Evolutionary conservation across 768 basidiomycete genomes (phyloP).

Genomic region (Mrakia frigida): DNA sequence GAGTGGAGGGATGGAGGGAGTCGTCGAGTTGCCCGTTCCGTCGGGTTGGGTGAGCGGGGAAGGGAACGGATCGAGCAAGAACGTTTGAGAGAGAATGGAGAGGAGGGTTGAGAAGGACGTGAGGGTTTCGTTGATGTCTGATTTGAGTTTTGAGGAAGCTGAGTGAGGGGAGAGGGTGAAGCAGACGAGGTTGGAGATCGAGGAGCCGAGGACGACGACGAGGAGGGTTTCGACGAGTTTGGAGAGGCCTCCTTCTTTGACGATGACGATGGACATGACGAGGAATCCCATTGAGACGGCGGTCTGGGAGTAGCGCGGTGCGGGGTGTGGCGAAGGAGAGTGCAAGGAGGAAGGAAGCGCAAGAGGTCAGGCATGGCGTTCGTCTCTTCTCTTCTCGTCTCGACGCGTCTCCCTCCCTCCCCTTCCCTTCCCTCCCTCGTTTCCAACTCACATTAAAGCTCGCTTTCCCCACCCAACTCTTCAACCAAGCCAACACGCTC

Average conservation of each 20-base stretch:
- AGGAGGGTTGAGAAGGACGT: conserved; percentile 85
- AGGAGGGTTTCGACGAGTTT: conserved; percentile 68
- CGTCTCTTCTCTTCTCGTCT: too few relatives aligned
- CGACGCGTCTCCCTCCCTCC: conserved; percentile 7
- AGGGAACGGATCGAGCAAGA: conserved; percentile 68
- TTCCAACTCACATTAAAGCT: conserved; percentile 62
- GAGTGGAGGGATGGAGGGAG: conserved; percentile 47
- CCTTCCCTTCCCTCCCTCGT: background rate
- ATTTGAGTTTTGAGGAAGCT: conserved; percentile 74
- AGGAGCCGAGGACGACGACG: conserved; percentile 69
- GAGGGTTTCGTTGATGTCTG: conserved; percentile 75
- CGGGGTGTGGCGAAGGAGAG: background rate
- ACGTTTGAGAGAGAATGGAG: conserved; percentile 71
- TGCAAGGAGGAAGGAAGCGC: background rate
- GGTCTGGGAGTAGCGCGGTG: conserved; percentile 22
- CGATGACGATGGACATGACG: conserved; percentile 47
- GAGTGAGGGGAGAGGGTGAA: conserved; percentile 77
- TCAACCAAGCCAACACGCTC: conserved; percentile 79
- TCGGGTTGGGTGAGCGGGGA: conserved; percentile 36
- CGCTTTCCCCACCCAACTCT: conserved; percentile 82
- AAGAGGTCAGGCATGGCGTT: too few relatives aligned
- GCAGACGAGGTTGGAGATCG: conserved; percentile 78
- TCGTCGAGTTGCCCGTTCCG: background rate
- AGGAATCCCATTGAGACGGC: conserved; percentile 49
- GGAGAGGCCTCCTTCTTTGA: conserved; percentile 79